Evolutionary conservation across 2,329 filamentous ascomycete species (phyloP).

Genomic region (Aureobasidium sp.): DNA sequence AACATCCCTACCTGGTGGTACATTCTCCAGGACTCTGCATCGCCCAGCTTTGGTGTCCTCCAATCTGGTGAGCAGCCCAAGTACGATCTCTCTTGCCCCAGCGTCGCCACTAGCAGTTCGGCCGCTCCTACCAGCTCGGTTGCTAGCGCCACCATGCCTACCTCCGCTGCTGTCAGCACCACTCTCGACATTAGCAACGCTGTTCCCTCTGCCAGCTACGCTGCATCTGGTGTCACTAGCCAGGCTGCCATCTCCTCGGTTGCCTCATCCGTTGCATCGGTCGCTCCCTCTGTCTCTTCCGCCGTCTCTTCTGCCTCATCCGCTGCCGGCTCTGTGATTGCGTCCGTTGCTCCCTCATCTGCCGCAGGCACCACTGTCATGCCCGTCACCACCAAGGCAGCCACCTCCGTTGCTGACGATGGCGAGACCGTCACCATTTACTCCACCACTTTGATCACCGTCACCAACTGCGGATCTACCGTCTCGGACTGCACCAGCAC

Average conservation of each 20-base stretch:
- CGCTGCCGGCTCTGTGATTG: background rate
- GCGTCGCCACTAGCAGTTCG: conserved; percentile 14
- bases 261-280: conserved; percentile 13
- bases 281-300: conserved; percentile 18
- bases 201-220: conserved; percentile 7
- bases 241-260: background rate
- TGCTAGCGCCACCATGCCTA: conserved; percentile 13
- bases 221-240: conserved; percentile 1
- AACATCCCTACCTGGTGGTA: conserved; percentile 63
- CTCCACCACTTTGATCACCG: conserved; percentile 19
- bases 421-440: conserved; percentile 15
- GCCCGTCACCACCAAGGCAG: conserved; percentile 5
- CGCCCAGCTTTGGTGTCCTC: conserved; percentile 64
- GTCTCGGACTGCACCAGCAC: conserved; percentile 14
- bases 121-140: conserved; percentile 13
- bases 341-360: conserved; percentile 7
- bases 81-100: conserved; percentile 53
- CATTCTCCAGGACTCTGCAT: conserved; percentile 57
- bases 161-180: conserved; percentile 5
- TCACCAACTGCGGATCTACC: conserved; percentile 17
- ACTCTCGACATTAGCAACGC: conserved; percentile 5
- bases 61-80: conserved; percentile 47
- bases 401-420: conserved; percentile 8
- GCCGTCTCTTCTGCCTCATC: conserved; percentile 13
- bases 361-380: background rate